Conservation (phyloP, 768 basidiomycete species). For the Pulveroboletus ravenelii region DNA sequence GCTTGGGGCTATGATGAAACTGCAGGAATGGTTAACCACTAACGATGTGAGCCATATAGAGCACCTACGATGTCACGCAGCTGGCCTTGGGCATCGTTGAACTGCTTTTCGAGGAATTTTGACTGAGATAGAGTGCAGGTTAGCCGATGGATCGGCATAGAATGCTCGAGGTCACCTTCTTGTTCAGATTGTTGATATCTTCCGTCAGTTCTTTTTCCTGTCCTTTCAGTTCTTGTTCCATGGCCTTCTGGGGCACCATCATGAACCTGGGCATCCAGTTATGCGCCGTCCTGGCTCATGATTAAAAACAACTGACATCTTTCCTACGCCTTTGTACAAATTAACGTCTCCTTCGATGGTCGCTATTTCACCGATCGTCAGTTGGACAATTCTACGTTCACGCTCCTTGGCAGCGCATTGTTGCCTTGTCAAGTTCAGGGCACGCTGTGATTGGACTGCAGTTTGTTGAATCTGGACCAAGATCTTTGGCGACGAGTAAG, state of each 20-base stretch:
- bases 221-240: conserved; percentile 68
- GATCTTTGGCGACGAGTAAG: conserved; percentile 52
- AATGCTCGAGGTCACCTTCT: conserved; percentile 58
- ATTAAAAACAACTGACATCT: conserved; percentile 56
- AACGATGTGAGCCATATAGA: not conserved
- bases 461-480: conserved; percentile 90
- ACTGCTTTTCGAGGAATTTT: conserved; percentile 92
- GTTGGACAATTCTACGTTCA: conserved; percentile 82
- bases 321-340: conserved; percentile 92
- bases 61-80: conserved; percentile 74
- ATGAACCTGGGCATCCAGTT: conserved; percentile 64
- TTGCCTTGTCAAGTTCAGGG: conserved; percentile 66
- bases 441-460: conserved; percentile 78
- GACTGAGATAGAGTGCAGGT: conserved; percentile 40
- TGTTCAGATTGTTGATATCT: conserved; percentile 74
- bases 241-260: conserved; percentile 71
- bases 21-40: conserved; percentile 9
- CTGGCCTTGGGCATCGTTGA: conserved; percentile 83
- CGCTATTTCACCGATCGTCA: conserved; percentile 81
- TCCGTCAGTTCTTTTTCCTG: conserved; percentile 84
- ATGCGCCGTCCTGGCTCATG: not conserved
- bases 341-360: conserved; percentile 68
- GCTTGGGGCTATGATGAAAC: conserved; percentile 30
- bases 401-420: conserved; percentile 80
- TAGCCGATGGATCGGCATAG: not conserved